A percentile compares a stretch with the other conserved stretches of the same genome.
These are phyloP conservation scores for Iberis pinnata DNA, from an alignment of 345 rosid genomes.

Conservation along the genomic window DNA sequence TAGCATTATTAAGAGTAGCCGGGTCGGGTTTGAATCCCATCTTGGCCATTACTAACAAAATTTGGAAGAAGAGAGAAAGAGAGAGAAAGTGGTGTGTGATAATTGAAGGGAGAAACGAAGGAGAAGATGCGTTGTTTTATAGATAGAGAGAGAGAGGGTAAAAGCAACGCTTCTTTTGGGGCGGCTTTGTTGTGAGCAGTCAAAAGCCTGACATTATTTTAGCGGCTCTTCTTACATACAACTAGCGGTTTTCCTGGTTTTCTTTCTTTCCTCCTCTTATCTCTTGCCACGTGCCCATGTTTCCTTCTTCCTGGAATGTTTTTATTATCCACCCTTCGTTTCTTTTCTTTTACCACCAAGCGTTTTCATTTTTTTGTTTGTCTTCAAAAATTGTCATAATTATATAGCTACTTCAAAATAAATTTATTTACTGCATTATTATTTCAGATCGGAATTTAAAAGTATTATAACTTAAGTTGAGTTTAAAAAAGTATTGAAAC, in stretches of 20 bases:
- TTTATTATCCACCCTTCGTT: not conserved
- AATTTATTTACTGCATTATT: too few species aligned
- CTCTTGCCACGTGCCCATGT: not conserved
- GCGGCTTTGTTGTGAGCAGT: not conserved
- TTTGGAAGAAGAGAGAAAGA: not conserved
- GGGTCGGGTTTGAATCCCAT: not conserved
- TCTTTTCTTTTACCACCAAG: too few species aligned
- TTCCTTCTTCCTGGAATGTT: not conserved
- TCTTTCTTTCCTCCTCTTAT: not conserved
- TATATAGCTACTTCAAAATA: too few species aligned
- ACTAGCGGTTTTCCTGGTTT: not conserved
- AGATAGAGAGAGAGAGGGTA: not conserved
- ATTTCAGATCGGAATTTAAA: too few species aligned
- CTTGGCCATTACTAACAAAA: not conserved
- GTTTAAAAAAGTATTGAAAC: too few species aligned
- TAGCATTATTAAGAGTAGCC: not conserved
- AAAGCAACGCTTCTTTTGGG: not conserved
- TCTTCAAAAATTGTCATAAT: too few species aligned
- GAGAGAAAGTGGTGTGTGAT: not conserved
- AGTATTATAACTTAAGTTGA: too few species aligned
- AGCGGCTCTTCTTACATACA: not conserved
- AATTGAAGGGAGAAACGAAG: not conserved
- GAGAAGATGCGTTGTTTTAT: not conserved
- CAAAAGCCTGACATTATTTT: not conserved
- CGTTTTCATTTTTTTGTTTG: too few species aligned